These are phyloP conservation scores for Penicillium sp. DNA, from an alignment of 2,329 filamentous ascomycete species.

Conservation along the genomic window DNA sequence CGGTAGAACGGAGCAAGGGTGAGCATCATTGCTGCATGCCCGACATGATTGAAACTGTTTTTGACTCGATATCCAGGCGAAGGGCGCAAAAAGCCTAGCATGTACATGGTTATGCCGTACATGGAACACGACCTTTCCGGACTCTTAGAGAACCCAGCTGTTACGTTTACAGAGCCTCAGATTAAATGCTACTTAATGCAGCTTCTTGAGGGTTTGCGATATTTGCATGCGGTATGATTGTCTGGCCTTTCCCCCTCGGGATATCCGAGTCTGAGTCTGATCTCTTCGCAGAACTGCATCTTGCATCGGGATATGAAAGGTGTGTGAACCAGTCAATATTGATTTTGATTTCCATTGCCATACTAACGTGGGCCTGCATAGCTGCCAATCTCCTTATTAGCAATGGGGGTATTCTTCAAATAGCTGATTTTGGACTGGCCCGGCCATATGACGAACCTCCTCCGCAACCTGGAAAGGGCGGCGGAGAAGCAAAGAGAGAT, in stretches of 20 bases:
- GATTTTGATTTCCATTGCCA: not conserved
- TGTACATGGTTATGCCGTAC: conserved; percentile 99
- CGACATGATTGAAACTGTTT: too few relatives aligned
- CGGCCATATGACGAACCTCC: conserved; percentile 87
- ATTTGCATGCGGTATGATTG: conserved; percentile 73
- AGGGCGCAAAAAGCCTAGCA: conserved; percentile 75
- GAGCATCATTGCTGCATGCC: too few relatives aligned
- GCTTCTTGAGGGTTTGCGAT: conserved; percentile 83
- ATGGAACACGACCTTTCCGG: conserved; percentile 99
- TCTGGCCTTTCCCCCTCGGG: not conserved
- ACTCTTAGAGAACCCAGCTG: conserved; percentile 89
- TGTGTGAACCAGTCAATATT: conserved; percentile 26
- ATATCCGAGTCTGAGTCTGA: conserved; percentile 8
- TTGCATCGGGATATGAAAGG: conserved; percentile 96
- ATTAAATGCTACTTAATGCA: conserved; percentile 99
- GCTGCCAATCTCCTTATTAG: conserved; percentile 96
- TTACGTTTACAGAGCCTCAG: conserved; percentile 83
- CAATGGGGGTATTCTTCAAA: conserved; percentile 90
- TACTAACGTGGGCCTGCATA: conserved; percentile 17
- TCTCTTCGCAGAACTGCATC: conserved; percentile 65
- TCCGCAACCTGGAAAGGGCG: conserved; percentile 75
- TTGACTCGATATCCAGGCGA: conserved; percentile 58
- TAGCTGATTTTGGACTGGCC: conserved; percentile 95
- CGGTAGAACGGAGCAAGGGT: conserved; percentile 76
- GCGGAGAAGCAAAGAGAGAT: conserved; percentile 82